Conservation (phyloP, 2,329 filamentous ascomycete genomes). For the Ophiostoma perfectum region DNA sequence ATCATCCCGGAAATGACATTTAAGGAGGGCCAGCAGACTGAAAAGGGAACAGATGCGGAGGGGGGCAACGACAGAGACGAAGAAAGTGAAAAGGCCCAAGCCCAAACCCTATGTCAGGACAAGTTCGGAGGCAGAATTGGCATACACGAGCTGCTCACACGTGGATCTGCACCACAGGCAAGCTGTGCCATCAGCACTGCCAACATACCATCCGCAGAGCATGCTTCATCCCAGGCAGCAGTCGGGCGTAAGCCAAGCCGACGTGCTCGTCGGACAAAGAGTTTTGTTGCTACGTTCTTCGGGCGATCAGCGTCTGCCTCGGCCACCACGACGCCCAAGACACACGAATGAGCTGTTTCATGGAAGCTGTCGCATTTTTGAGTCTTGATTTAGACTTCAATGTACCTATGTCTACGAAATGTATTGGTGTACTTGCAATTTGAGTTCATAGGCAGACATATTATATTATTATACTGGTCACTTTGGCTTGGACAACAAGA, state of each 20-base stretch:
- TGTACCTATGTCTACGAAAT: too few species aligned
- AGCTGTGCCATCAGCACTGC: neutral
- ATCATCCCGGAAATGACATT: conserved; percentile 22
- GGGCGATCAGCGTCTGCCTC: conserved; percentile 27
- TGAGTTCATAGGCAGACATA: neutral
- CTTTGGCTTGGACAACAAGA: neutral
- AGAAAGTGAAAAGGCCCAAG: neutral
- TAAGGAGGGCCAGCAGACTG: conserved; percentile 8
- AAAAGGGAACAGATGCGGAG: too few species aligned
- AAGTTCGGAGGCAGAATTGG: neutral
- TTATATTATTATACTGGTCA: neutral
- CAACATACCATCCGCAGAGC: neutral
- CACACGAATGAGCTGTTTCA: neutral
- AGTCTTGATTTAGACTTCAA: too few species aligned
- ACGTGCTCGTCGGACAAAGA: conserved; percentile 37
- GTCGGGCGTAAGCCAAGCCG: conserved; percentile 15
- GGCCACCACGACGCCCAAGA: neutral
- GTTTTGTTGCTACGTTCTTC: conserved; percentile 45
- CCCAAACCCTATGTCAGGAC: neutral
- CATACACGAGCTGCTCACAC: neutral
- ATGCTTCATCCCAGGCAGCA: neutral
- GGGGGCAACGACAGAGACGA: neutral
- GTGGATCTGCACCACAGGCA: neutral
- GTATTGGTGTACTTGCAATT: neutral
- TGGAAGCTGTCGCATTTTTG: too few species aligned